Evolutionary conservation across 805 yeast genomes (phyloP).

Genomic region (Starmerella floris): DNA sequence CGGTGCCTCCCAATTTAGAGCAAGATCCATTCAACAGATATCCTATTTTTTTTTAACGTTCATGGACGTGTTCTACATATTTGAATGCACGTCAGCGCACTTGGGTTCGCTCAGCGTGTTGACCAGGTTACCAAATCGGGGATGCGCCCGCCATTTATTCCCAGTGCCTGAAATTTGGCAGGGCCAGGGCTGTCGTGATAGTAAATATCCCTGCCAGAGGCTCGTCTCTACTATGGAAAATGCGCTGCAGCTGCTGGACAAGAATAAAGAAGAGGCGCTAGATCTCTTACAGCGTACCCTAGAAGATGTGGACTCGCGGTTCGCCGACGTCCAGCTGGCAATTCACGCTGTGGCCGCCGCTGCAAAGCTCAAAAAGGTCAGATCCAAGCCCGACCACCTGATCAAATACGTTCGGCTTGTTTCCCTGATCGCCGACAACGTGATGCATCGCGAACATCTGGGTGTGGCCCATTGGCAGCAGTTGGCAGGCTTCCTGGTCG

Average conservation of each 20-base stretch:
- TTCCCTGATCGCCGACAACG: neutral
- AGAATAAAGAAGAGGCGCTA: neutral
- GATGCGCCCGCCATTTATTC: no score
- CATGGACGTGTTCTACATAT: no score
- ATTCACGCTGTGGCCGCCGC: conserved; percentile 3
- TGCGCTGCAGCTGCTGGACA: conserved; percentile 2
- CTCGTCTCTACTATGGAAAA: conserved; percentile 6
- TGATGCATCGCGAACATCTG: conserved; percentile 11
- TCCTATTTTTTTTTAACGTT: no score
- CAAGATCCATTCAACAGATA: no score
- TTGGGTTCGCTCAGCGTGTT: no score
- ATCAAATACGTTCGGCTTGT: conserved; percentile 5
- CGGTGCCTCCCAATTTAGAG: no score
- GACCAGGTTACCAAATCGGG: no score
- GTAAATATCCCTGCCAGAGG: no score
- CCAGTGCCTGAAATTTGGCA: no score
- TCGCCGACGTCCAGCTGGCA: neutral
- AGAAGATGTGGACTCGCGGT: neutral
- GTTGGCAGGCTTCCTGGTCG: neutral
- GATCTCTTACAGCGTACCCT: neutral
- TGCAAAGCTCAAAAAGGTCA: neutral
- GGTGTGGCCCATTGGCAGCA: conserved; percentile 2
- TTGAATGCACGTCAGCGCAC: no score
- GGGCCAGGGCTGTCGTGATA: no score
- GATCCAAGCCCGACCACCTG: conserved; percentile 3